phyloP scores from a whole-genome alignment of 1,139 yeast genomes.

The Candida buenavistaensis region DNA sequence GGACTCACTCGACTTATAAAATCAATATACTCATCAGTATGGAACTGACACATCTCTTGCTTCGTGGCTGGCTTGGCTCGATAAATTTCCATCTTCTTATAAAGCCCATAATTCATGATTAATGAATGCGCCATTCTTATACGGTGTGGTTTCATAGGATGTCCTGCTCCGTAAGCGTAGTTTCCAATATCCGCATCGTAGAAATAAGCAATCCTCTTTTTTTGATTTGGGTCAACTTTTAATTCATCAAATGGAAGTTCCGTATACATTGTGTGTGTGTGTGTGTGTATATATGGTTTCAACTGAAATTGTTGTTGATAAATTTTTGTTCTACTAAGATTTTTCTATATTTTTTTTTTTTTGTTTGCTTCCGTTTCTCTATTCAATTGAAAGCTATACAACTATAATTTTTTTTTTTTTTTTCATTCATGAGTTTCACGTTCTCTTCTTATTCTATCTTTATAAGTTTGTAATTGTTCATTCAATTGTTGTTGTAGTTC shows the following conservation, averaged over 20 bases:
- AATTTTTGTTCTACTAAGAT: no score
- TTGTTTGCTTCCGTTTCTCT: no score
- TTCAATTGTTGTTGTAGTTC: constrained; percentile 50
- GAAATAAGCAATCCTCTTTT: constrained; percentile 48
- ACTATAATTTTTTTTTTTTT: no score
- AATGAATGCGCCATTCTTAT: constrained; percentile 98
- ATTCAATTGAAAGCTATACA: no score
- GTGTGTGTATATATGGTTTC: constrained; percentile 1
- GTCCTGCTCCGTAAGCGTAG: constrained; percentile 97
- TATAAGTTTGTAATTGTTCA: constrained; percentile 38
- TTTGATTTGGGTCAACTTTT: constrained; percentile 37
- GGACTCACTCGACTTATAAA: constrained; percentile 92
- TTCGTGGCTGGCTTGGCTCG: constrained; percentile 97
- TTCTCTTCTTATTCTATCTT: constrained; percentile 22
- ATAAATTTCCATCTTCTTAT: constrained; percentile 96
- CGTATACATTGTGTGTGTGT: constrained; percentile 28
- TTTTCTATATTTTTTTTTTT: no score
- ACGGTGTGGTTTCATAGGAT: constrained; percentile 98
- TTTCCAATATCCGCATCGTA: constrained; percentile 87
- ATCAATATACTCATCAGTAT: constrained; percentile 95
- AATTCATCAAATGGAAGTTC: constrained; percentile 50
- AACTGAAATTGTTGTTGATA: constrained; percentile 19
- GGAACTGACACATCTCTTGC: constrained; percentile 98
- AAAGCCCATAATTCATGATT: constrained; percentile 95
- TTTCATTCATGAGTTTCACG: no score